Base-by-base conservation (phyloP, 2,329 filamentous ascomycete genomes). In the Teratosphaeria zuluensis region DNA sequence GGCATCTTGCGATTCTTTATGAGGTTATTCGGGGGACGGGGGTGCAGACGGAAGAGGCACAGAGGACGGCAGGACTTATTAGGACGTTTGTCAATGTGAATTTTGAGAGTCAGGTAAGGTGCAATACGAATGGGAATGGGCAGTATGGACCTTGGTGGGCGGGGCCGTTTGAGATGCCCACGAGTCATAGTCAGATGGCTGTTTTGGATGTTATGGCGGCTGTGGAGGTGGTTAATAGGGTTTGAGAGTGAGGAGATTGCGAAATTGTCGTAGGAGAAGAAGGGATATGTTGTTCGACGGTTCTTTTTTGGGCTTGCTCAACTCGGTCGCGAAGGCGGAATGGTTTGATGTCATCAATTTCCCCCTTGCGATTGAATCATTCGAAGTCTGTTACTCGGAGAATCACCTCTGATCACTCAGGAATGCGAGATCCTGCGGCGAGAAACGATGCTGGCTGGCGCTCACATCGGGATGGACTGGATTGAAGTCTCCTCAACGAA, bases 61-160 rank as follows among this genome's bases (percentile, higher is more conserved):
- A 55, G 46, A 57, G 59, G 55, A 62, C 60, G 48, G 60, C 55
- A 3, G 56, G 35, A 11, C 54, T 63, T 54, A 63, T 66, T 53
- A 61, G 53, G 58, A 59, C 33, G 21, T 69, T 69, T 35, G 58
- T 69, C 28, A 61, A 64, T 35, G 63, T 63, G 52, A 67, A 67
- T 31, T 67, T 64, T 42, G 58, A 62, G 19, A 65, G 61, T 24
- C 61, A 66, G 55, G 56, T 60, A 42, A 31, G 61, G 51, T 38
- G 58, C 24, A 67, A 68, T 51, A 68, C 66, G 12, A 68, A 70
- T 46, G 65, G 67, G 1, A 66, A 61, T 21, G 63, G 63, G 4
- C 66, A 68, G 58, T 70, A 70, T 60, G 68, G 68, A 11, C 68
- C 68, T 12, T 70, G 68, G 68, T 70, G 68, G 68, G 58, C 60